These are phyloP conservation scores for Achaetomiella virescens DNA, from an alignment of 495 filamentous ascomycete species.

Conservation along the genomic window DNA sequence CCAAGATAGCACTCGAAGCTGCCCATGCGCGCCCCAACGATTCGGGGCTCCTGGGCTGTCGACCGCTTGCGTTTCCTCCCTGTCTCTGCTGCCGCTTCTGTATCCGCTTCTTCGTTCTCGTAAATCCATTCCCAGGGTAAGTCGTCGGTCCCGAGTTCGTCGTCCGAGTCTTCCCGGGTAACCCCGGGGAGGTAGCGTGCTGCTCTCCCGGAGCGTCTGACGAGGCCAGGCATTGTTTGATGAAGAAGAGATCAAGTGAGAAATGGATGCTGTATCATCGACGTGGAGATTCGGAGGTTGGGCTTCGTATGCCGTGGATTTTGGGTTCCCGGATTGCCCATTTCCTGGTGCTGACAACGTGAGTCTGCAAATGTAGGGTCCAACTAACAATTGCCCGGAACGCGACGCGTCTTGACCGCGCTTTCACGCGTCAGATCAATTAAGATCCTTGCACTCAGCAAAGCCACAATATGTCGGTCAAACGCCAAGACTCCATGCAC, in stretches of 20 bases:
- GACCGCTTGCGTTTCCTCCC: conserved; percentile 36
- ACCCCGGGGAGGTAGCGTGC: conserved; percentile 39
- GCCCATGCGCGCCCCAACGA: conserved; percentile 82
- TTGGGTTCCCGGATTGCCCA: background rate
- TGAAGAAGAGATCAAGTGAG: background rate
- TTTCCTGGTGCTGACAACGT: background rate
- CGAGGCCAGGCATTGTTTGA: conserved; percentile 14
- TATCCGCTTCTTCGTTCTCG: conserved; percentile 21
- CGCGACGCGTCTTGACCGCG: conserved; percentile 1
- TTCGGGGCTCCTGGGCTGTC: conserved; percentile 34
- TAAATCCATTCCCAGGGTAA: conserved; percentile 94
- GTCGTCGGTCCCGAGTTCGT: conserved; percentile 81
- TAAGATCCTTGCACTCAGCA: conserved; percentile 15
- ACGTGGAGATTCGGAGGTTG: background rate
- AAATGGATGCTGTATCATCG: background rate
- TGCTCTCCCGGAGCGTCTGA: background rate
- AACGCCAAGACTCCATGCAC: too few species aligned
- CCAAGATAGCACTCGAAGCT: conserved; percentile 73
- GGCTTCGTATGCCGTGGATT: background rate
- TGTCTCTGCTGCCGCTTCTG: conserved; percentile 20
- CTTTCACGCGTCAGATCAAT: conserved; percentile 17
- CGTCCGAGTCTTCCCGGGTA: conserved; percentile 81
- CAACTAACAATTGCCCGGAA: background rate
- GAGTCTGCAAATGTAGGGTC: background rate
- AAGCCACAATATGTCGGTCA: background rate